phyloP scores from a whole-genome alignment of 495 filamentous ascomycete species.

The Evansstolkia leycettana region DNA sequence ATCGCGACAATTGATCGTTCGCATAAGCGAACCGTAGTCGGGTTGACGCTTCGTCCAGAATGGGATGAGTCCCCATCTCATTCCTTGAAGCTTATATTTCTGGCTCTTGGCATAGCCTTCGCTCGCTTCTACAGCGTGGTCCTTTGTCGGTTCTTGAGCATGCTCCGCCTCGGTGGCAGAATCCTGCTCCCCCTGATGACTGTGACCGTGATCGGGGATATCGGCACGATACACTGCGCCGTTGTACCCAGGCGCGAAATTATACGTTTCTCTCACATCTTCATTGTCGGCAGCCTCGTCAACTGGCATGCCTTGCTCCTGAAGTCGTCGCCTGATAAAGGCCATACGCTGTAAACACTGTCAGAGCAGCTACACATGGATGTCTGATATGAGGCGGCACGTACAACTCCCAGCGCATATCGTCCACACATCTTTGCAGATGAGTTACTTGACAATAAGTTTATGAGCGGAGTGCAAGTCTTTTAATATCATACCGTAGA shows the following conservation, averaged over 20 bases:
- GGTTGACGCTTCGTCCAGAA: conserved; percentile 83
- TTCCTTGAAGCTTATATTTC: conserved; percentile 76
- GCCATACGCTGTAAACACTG: conserved; percentile 34
- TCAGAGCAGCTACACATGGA: background rate
- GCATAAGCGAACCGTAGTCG: conserved; percentile 62
- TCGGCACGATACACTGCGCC: conserved; percentile 82
- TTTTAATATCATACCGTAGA: no score
- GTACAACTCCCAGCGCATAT: conserved; percentile 69
- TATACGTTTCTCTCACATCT: conserved; percentile 69
- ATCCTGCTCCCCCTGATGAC: conserved; percentile 8
- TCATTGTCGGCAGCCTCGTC: conserved; percentile 66
- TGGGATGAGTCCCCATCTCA: conserved; percentile 88
- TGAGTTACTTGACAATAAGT: background rate
- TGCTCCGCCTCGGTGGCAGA: conserved; percentile 6
- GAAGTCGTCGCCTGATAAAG: conserved; percentile 56
- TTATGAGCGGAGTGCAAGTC: background rate
- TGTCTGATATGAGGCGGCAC: conserved; percentile 13
- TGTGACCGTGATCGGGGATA: conserved; percentile 38
- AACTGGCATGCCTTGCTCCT: conserved; percentile 63
- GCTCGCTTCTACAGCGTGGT: conserved; percentile 2
- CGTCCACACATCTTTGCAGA: conserved; percentile 62
- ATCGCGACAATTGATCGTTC: conserved; percentile 91
- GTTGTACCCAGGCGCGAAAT: conserved; percentile 81
- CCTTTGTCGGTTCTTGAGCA: conserved; percentile 4
- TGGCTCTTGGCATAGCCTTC: conserved; percentile 16